Evolutionary conservation across 164 flowering plant genomes (phyloP).

Genomic region (grape (Vitis vinifera)): DNA sequence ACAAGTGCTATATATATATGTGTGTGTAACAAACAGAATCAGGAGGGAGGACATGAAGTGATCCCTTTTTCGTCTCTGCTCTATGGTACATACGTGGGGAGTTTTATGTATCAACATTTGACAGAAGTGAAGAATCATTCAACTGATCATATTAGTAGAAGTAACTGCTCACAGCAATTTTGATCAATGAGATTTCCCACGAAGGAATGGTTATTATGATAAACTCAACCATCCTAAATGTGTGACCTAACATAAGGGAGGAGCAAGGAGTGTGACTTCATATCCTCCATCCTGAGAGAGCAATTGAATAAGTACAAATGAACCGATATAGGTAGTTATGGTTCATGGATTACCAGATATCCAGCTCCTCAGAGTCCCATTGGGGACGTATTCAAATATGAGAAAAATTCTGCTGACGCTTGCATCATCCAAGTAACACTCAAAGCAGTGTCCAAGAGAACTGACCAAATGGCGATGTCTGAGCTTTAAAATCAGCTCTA

Average conservation of each 20-base stretch:
- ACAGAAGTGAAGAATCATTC: no score
- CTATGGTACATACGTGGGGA: no score
- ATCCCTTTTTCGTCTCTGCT: no score
- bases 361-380: slow-evolving; percentile 75
- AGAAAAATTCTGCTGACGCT: slow-evolving; percentile 87
- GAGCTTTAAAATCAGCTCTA: slow-evolving; percentile 83
- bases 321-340: not conserved
- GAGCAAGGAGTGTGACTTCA: not conserved
- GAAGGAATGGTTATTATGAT: no score
- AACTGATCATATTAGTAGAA: no score
- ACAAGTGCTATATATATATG: not conserved
- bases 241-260: not conserved
- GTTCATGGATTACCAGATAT: slow-evolving; percentile 58
- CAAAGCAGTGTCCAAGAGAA: slow-evolving; percentile 94
- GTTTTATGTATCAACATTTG: no score
- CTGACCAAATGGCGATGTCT: slow-evolving; percentile 90
- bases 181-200: no score
- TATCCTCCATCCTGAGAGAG: not conserved
- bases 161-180: no score
- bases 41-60: no score
- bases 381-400: slow-evolving; percentile 80
- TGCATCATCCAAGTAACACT: slow-evolving; percentile 87
- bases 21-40: no score
- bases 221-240: no score
- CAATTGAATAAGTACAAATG: not conserved